Conservation (phyloP, 805 yeast genomes). For the Jamesozyma gamospora region DNA sequence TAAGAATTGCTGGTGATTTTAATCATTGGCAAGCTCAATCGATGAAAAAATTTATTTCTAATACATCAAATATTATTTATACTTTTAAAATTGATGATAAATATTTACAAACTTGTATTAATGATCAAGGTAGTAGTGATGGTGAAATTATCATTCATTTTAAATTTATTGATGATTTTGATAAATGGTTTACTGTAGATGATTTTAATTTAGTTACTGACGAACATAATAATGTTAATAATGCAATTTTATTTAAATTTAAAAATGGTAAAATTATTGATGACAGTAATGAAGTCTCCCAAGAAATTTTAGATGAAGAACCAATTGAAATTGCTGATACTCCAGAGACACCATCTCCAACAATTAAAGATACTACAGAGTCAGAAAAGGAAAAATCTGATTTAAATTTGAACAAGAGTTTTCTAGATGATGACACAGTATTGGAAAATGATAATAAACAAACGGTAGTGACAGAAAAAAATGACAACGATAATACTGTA, state of each 20-base stretch:
- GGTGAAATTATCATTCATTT: conserved; percentile 12
- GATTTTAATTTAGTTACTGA: conserved; percentile 28
- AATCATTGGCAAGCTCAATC: conserved; percentile 26
- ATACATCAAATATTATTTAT: not conserved
- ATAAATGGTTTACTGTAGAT: conserved; percentile 25
- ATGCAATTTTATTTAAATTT: conserved; percentile 18
- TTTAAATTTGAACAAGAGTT: not conserved
- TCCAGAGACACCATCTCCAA: too few relatives aligned
- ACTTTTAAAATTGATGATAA: conserved; percentile 7
- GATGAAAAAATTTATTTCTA: conserved; percentile 5
- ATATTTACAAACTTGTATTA: not conserved
- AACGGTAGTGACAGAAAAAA: not conserved
- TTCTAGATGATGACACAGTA: too few relatives aligned
- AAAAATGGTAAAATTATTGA: conserved; percentile 2
- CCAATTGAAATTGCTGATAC: too few relatives aligned
- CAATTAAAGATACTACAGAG: too few relatives aligned
- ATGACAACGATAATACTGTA: conserved; percentile 1
- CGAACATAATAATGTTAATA: conserved; percentile 31
- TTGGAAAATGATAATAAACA: not conserved
- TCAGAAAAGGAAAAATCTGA: not conserved
- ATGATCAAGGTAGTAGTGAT: not conserved
- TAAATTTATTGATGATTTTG: conserved; percentile 23
- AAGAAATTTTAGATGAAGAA: not conserved
- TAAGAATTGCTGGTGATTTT: conserved; percentile 33
- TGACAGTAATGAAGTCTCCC: not conserved